Conservation (phyloP, 2,329 filamentous ascomycete species). For the Aspergillus novoparasiticus region DNA sequence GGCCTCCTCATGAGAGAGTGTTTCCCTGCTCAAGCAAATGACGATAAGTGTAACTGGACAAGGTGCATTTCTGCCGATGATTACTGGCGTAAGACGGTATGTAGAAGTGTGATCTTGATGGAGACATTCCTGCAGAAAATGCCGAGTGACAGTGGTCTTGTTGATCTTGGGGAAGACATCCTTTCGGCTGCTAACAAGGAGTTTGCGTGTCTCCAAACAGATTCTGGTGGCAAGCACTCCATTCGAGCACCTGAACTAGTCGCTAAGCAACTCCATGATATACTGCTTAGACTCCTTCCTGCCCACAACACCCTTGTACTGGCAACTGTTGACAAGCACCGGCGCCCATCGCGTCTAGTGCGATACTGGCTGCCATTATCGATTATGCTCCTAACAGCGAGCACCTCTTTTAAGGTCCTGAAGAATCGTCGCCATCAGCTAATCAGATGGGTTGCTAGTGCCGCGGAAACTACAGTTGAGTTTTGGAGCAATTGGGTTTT, state of each 20-base stretch:
- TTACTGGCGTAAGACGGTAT: conserved; percentile 74
- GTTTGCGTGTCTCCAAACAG: conserved; percentile 49
- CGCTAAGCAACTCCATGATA: conserved; percentile 47
- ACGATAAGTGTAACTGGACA: conserved; percentile 55
- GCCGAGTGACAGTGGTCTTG: conserved; percentile 57
- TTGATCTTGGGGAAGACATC: conserved; percentile 59
- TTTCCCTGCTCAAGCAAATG: conserved; percentile 65
- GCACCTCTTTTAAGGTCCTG: conserved; percentile 79
- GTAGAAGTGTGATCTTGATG: conserved; percentile 81
- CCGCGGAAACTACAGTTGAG: conserved; percentile 77
- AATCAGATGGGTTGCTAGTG: conserved; percentile 73
- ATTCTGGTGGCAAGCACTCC: not conserved
- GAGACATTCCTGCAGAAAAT: conserved; percentile 79
- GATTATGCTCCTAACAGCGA: conserved; percentile 75
- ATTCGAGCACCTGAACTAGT: conserved; percentile 44
- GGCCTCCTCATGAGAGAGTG: conserved; percentile 88
- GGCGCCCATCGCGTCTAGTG: conserved; percentile 72
- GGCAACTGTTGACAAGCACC: conserved; percentile 63
- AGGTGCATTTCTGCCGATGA: conserved; percentile 47
- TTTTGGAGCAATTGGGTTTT: conserved; percentile 98
- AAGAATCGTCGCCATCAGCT: conserved; percentile 76
- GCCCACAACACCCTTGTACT: conserved; percentile 63
- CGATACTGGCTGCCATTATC: conserved; percentile 87
- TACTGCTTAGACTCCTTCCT: conserved; percentile 71
- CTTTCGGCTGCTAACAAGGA: conserved; percentile 62